phyloP scores from a whole-genome alignment of 2,329 filamentous ascomycete species.

The Trichophyton verrucosum region DNA sequence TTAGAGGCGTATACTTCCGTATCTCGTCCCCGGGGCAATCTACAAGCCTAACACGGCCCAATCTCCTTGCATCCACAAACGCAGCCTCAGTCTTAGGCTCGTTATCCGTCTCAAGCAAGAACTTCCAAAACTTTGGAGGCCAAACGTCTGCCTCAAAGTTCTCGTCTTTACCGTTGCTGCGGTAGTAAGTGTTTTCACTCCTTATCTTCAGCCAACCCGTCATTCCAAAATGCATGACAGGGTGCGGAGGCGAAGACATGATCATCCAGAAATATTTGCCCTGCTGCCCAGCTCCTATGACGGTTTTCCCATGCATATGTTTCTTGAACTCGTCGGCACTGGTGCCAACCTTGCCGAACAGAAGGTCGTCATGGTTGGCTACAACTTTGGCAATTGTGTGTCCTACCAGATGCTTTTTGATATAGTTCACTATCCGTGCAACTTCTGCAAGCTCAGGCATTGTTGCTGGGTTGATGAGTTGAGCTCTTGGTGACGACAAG shows the following conservation, averaged over 20 bases:
- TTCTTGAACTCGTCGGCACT: slow-evolving; percentile 61
- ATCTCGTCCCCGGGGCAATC: slow-evolving; percentile 68
- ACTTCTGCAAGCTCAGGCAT: slow-evolving; percentile 49
- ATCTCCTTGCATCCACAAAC: slow-evolving; percentile 70
- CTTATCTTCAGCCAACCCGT: slow-evolving; percentile 79
- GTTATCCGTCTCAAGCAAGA: slow-evolving; percentile 56
- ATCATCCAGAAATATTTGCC: slow-evolving; percentile 97
- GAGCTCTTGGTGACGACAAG: background rate
- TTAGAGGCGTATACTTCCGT: slow-evolving; percentile 61
- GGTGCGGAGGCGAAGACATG: slow-evolving; percentile 65
- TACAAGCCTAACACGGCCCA: slow-evolving; percentile 69
- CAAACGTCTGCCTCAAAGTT: slow-evolving; percentile 53
- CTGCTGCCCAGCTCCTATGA: slow-evolving; percentile 62
- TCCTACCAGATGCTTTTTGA: slow-evolving; percentile 71
- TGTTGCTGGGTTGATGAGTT: slow-evolving; percentile 15
- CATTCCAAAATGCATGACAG: slow-evolving; percentile 76
- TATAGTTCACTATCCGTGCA: slow-evolving; percentile 72
- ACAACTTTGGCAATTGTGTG: slow-evolving; percentile 60
- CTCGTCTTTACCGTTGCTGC: slow-evolving; percentile 44
- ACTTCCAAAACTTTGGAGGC: slow-evolving; percentile 88
- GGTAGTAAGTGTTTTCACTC: slow-evolving; percentile 67
- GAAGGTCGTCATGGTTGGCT: slow-evolving; percentile 65
- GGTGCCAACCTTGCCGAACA: slow-evolving; percentile 86
- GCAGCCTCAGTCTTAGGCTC: slow-evolving; percentile 54
- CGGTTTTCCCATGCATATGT: slow-evolving; percentile 62